Percentiles rank a stretch among this genome's conserved stretches.
Conservation (phyloP, 2,329 filamentous ascomycete species). For the Alternaria sp. region DNA sequence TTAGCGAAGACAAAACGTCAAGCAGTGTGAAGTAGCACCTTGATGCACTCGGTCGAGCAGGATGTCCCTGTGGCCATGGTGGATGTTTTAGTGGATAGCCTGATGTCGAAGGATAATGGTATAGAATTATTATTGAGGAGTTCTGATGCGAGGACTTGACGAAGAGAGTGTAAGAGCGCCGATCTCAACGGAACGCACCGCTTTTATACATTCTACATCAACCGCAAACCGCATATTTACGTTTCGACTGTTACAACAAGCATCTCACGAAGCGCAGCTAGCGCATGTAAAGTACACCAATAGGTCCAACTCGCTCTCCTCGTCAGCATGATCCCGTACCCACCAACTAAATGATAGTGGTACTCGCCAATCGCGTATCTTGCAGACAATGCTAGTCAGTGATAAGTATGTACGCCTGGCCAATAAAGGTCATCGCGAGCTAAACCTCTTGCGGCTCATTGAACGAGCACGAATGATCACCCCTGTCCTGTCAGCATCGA, state of each 20-base stretch:
- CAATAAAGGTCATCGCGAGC: neutral
- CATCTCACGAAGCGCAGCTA: neutral
- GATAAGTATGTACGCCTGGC: neutral
- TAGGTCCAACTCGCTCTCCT: neutral
- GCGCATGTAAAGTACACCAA: neutral
- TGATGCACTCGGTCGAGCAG: constrained; percentile 34
- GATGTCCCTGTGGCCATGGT: constrained; percentile 9
- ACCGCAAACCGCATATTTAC: neutral
- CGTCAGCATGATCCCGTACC: neutral
- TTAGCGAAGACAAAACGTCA: neutral
- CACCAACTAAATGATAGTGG: neutral
- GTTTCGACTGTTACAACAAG: neutral
- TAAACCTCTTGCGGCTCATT: constrained; percentile 23
- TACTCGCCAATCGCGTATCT: neutral
- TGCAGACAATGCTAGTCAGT: neutral
- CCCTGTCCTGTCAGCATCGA: neutral
- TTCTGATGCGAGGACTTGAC: neutral
- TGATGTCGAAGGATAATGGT: neutral
- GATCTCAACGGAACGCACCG: neutral
- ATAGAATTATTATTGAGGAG: neutral
- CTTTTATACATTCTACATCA: neutral
- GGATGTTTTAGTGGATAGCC: neutral
- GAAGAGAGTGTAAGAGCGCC: no score
- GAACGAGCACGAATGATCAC: constrained; percentile 11
- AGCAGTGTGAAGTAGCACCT: constrained; percentile 16